These are phyloP conservation scores for Cercospora sojina DNA, from an alignment of 2,329 filamentous ascomycete genomes.

Conservation along the genomic window DNA sequence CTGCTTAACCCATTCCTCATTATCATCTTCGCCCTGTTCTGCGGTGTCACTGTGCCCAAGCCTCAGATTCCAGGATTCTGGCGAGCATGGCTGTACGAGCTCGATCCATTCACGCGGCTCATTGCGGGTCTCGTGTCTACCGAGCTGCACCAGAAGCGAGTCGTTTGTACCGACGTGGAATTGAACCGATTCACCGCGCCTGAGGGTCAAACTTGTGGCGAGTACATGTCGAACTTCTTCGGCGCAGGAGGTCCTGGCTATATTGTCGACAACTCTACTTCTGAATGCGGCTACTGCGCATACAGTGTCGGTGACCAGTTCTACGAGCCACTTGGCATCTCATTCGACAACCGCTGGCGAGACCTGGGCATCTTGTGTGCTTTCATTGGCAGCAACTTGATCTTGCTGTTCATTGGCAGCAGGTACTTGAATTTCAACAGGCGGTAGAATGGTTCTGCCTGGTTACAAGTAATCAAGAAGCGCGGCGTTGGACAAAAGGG, in stretches of 20 bases:
- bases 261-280: slow-evolving; percentile 64
- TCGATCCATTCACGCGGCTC: slow-evolving; percentile 79
- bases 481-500: slow-evolving; percentile 3
- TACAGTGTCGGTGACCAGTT: slow-evolving; percentile 80
- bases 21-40: slow-evolving; percentile 82
- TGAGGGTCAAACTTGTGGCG: slow-evolving; percentile 64
- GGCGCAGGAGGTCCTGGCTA: slow-evolving; percentile 68
- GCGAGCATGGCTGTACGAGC: slow-evolving; percentile 76
- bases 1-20: slow-evolving; percentile 80
- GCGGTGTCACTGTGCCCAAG: slow-evolving; percentile 78
- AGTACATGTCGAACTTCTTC: slow-evolving; percentile 75
- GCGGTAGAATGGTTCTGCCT: slow-evolving; percentile 23
- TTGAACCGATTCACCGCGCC: slow-evolving; percentile 69
- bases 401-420: slow-evolving; percentile 58
- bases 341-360: slow-evolving; percentile 71
- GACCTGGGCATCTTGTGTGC: slow-evolving; percentile 76
- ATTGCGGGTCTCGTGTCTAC: slow-evolving; percentile 79
- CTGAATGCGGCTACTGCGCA: slow-evolving; percentile 75
- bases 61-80: slow-evolving; percentile 76
- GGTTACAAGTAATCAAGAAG: neutral
- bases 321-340: slow-evolving; percentile 65
- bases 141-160: slow-evolving; percentile 65
- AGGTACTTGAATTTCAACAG: slow-evolving; percentile 50
- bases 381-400: slow-evolving; percentile 75
- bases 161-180: slow-evolving; percentile 62